Percentiles rank a stretch among this genome's conserved stretches.
Evolutionary conservation across 2,329 filamentous ascomycete genomes (phyloP).

Genomic region (Aspergillus terreus): DNA sequence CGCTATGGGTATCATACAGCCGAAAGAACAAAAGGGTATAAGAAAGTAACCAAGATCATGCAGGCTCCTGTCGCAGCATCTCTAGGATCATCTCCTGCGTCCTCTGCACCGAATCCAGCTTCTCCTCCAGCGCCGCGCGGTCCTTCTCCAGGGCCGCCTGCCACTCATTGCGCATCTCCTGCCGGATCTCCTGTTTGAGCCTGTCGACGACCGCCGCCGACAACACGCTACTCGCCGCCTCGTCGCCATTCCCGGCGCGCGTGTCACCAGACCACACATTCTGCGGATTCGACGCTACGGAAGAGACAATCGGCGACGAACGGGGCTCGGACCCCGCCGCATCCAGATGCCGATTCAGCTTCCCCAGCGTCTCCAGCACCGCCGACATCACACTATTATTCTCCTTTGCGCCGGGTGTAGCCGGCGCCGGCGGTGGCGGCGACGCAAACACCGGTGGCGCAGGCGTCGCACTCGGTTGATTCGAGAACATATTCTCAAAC

Average conservation of each 20-base stretch:
- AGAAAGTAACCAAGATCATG: slow-evolving; percentile 13
- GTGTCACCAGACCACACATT: neutral
- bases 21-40: slow-evolving; percentile 6
- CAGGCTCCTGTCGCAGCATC: slow-evolving; percentile 35
- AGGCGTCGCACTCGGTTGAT: slow-evolving; percentile 7
- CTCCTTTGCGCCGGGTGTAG: neutral
- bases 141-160: slow-evolving; percentile 31
- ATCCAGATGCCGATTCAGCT: slow-evolving; percentile 36
- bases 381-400: slow-evolving; percentile 28
- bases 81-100: slow-evolving; percentile 41
- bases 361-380: slow-evolving; percentile 34
- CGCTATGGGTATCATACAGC: slow-evolving; percentile 18
- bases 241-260: neutral
- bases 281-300: slow-evolving; percentile 13
- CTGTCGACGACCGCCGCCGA: slow-evolving; percentile 14
- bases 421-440: slow-evolving; percentile 1
- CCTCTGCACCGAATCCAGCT: slow-evolving; percentile 35
- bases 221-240: neutral
- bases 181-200: slow-evolving; percentile 31
- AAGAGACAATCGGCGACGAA: slow-evolving; percentile 22
- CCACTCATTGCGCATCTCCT: slow-evolving; percentile 32
- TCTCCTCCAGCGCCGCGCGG: slow-evolving; percentile 31
- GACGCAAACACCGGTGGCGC: neutral
- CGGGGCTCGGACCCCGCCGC: slow-evolving; percentile 17
- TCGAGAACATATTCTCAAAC: slow-evolving; percentile 38